Percentiles rank a stretch among this genome's conserved stretches.
phyloP scores from a whole-genome alignment of 202 grass and related monocot genomes.

The Schoenoplectus triqueter region DNA sequence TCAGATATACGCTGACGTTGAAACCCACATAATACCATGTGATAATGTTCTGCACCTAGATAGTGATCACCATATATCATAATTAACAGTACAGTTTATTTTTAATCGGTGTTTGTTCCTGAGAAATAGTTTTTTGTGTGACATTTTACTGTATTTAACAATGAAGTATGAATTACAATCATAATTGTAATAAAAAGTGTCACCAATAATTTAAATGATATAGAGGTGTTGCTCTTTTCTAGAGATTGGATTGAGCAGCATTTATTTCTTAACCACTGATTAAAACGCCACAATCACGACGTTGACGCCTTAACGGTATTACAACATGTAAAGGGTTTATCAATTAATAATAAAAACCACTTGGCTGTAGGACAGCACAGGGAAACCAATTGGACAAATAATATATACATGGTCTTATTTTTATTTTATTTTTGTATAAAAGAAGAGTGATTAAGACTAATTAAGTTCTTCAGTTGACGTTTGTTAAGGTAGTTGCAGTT shows the following conservation, averaged over 20 bases:
- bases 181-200: background rate
- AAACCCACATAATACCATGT: background rate
- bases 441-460: background rate
- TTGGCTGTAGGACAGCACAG: background rate
- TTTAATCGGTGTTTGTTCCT: background rate
- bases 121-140: background rate
- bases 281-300: background rate
- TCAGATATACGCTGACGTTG: background rate
- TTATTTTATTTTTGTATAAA: background rate
- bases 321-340: background rate
- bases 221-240: background rate
- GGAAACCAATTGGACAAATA: background rate
- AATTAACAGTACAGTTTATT: background rate
- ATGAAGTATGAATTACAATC: background rate
- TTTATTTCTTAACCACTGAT: background rate
- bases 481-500: slow-evolving; percentile 21
- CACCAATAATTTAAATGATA: background rate
- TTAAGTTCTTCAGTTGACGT: background rate
- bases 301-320: background rate
- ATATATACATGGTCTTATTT: no score
- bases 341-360: background rate
- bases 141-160: background rate
- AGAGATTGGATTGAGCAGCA: background rate
- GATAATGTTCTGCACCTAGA: background rate
- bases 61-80: background rate